Evolutionary conservation across 306 rosid species (phyloP).

Genomic region (Lagenaria siceraria): DNA sequence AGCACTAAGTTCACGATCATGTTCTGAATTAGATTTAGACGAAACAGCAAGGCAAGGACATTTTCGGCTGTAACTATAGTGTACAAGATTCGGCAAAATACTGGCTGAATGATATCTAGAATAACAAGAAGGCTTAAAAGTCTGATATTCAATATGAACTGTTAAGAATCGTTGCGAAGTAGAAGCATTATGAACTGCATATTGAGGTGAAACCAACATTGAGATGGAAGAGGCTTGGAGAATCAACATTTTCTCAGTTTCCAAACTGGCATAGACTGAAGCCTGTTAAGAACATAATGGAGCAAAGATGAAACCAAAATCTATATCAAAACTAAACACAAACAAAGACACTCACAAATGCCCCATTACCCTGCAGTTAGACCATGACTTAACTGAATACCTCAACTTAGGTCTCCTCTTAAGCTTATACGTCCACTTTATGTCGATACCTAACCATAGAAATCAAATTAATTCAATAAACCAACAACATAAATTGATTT

Average conservation of each 20-base stretch:
- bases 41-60: slow-evolving; percentile 29
- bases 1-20: slow-evolving; percentile 17
- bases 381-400: background rate
- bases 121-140: slow-evolving; percentile 1
- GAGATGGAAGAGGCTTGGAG: slow-evolving; percentile 23
- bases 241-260: slow-evolving; percentile 19
- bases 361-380: background rate
- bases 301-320: background rate
- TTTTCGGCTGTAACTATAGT: slow-evolving; percentile 11
- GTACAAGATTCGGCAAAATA: slow-evolving; percentile 15
- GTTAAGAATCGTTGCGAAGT: slow-evolving; percentile 8
- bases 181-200: slow-evolving; percentile 9
- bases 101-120: slow-evolving; percentile 8
- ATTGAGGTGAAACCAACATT: slow-evolving; percentile 15
- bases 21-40: slow-evolving; percentile 28
- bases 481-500: background rate
- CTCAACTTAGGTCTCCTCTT: background rate
- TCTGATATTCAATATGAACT: slow-evolving; percentile 8
- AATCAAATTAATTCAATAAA: background rate
- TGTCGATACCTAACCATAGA: background rate
- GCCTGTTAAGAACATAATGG: background rate
- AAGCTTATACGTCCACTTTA: background rate
- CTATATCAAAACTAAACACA: background rate
- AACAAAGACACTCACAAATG: background rate
- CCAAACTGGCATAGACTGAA: background rate